Evolutionary conservation across 495 filamentous ascomycete genomes (phyloP), one percentile per base, ranked within the genome.

Genomic region (Corynascus novoguineensis): DNA sequence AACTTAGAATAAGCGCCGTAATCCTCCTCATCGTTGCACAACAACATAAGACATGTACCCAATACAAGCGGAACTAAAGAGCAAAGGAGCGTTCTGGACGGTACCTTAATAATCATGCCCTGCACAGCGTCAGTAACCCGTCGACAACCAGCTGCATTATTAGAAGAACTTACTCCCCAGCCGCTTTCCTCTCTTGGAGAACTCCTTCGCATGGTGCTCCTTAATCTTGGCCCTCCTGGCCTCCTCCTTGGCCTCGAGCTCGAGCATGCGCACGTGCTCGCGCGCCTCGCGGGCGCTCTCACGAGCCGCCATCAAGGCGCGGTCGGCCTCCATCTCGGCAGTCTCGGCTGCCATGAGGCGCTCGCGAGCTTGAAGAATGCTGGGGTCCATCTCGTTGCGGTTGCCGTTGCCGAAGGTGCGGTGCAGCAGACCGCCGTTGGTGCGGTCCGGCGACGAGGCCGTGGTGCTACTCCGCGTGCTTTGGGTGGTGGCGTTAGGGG

Each of bases 211-310:
- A 60, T 87, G 79, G 56, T 77, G 74, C 63, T 84, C 80, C 77
- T 88, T 88, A 44, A 86, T 82, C 73, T 80, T 84, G 21, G 85
- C 85, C 15, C 63, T 52, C 15, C 74, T 65, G 40, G 75, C 73
- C 74, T 86, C 82, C 65, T 86, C 82, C 51, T 76, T 73, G 0
- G 83, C 84, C 70, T 86, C 85, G 32, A 73, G 68, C 70, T 87
- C 85, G 7, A 88, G 68, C 19, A 69, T 68, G 72, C 77, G 81
- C 8, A 86, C 82, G 55, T 87, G 80, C 29, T 83, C 83, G 52
- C 77, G 73, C 1, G 84, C 84, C 50, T 84, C 77, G 42, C 77
- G 77, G 14, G 86, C 83, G 5, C 81, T 78, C 42, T 71, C 66
- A 46, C 78, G 75, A 0, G 83, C 81, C 0, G 75, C 74, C 12